phyloP scores from a whole-genome alignment of 148 eudicot genomes.

The Rhododendron griersonianum region DNA sequence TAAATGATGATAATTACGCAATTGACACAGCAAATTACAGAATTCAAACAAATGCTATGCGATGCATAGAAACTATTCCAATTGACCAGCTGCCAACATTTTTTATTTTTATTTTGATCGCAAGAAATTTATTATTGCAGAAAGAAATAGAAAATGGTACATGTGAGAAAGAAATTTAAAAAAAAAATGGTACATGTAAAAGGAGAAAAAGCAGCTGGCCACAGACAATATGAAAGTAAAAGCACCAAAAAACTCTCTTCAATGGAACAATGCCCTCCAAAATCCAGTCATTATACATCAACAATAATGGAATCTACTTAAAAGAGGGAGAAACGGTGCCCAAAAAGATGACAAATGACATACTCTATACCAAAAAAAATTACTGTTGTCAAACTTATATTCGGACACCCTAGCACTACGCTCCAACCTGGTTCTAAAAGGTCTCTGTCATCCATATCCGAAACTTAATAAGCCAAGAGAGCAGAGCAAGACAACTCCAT shows the following conservation, averaged over 20 bases:
- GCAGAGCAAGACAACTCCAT: neutral
- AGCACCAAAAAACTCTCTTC: neutral
- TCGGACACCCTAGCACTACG: neutral
- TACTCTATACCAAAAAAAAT: neutral
- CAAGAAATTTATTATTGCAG: neutral
- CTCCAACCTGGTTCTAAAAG: neutral
- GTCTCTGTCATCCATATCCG: neutral
- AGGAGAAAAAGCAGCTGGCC: neutral
- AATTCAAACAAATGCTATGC: neutral
- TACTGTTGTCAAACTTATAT: neutral
- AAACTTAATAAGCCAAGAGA: neutral
- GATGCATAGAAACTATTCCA: neutral
- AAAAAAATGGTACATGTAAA: neutral
- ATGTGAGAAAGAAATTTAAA: neutral
- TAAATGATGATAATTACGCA: neutral
- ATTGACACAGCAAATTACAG: neutral
- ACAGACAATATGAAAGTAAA: neutral
- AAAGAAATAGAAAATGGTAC: neutral
- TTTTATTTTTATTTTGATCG: no score
- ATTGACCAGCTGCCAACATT: neutral
- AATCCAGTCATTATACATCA: neutral
- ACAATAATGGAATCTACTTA: neutral
- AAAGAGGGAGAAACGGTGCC: neutral
- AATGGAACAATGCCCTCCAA: neutral
- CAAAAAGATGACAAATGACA: neutral